Evolutionary conservation across 2,329 filamentous ascomycete genomes (phyloP), one percentile per base, ranked within the genome.

Genomic region (Colletotrichum phormii): DNA sequence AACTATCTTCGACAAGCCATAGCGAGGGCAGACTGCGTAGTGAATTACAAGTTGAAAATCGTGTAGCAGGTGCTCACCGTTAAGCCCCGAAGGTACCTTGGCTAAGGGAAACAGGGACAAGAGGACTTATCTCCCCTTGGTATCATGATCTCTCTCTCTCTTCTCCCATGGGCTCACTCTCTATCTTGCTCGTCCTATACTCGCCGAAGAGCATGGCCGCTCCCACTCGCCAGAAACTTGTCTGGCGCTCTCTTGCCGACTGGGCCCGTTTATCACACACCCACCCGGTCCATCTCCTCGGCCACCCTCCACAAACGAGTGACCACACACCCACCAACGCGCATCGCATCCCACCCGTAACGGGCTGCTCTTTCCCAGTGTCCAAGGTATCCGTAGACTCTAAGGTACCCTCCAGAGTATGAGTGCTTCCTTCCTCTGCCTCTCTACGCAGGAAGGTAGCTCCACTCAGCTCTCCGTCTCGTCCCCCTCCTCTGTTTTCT

Each of bases 251-350:
- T 53, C 42, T 66, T 46, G 65, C 70, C 55, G 65, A 72, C 65
- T 64, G 65, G 70, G 33, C 59, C 69, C 59, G 53, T 67, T 64
- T 49, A 55, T 29, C 62, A 51, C 59, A 70, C 66, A 70, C 70
- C 66, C 70, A 70, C 70, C 46, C 66, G 24, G 26, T 60, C 53
- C 46, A 60, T 69, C 35, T 70, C 54, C 15, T 70, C 66, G 70
- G 66, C 65, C 66, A 72, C 70, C 65, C 66, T 72, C 70, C 70
- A 72, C 46, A 63, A 68, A 60, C 59, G 35, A 72, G 66, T 49
- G 66, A 63, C 70, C 66, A 70, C 24, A 46, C 53, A 33, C 53
- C 53, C 51, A 61, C 46, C 57, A 68, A 42, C 55, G 46, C 24
- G 18, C 37, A 26, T 55, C 29, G 31, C 35, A 68, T 64, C 66